phyloP scores from a whole-genome alignment of 2,329 filamentous ascomycete species.

The Sporothrix variecibatus region DNA sequence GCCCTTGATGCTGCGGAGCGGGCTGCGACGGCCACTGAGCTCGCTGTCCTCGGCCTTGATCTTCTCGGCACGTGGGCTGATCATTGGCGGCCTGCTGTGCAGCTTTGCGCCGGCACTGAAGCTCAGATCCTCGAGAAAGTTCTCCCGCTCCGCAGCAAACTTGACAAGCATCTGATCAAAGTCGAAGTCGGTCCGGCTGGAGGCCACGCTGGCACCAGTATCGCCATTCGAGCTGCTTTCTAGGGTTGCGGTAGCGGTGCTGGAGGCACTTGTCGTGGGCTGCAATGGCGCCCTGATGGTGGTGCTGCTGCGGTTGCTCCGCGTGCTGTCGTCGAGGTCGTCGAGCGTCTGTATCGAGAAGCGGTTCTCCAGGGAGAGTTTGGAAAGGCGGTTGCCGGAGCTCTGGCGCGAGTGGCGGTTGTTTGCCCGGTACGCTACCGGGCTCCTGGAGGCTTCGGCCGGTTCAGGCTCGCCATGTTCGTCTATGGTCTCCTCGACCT shows the following conservation, averaged over 20 bases:
- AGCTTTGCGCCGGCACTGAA: conserved; percentile 83
- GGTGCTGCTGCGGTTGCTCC: conserved; percentile 66
- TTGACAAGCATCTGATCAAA: conserved; percentile 92
- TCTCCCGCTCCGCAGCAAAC: conserved; percentile 92
- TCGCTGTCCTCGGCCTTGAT: conserved; percentile 72
- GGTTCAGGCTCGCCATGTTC: conserved; percentile 62
- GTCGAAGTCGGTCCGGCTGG: conserved; percentile 65
- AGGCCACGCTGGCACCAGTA: conserved; percentile 42
- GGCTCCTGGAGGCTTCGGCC: conserved; percentile 38
- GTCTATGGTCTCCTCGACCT: conserved; percentile 60
- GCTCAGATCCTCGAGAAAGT: conserved; percentile 87
- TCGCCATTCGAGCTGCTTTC: conserved; percentile 27
- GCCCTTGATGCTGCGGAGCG: conserved; percentile 66
- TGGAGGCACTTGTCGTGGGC: background rate
- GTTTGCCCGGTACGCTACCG: conserved; percentile 32
- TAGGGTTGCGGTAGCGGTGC: background rate
- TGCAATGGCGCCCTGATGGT: conserved; percentile 53
- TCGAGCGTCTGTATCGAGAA: conserved; percentile 57
- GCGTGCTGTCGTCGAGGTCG: conserved; percentile 59
- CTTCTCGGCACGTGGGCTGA: conserved; percentile 78
- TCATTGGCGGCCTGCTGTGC: conserved; percentile 68
- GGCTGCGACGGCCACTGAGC: conserved; percentile 54
- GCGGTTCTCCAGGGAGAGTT: conserved; percentile 48
- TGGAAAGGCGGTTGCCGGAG: conserved; percentile 61
- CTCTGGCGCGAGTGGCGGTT: conserved; percentile 63